These are phyloP conservation scores for Penicillium sp. DNA, from an alignment of 2,329 filamentous ascomycete species.

Conservation along the genomic window DNA sequence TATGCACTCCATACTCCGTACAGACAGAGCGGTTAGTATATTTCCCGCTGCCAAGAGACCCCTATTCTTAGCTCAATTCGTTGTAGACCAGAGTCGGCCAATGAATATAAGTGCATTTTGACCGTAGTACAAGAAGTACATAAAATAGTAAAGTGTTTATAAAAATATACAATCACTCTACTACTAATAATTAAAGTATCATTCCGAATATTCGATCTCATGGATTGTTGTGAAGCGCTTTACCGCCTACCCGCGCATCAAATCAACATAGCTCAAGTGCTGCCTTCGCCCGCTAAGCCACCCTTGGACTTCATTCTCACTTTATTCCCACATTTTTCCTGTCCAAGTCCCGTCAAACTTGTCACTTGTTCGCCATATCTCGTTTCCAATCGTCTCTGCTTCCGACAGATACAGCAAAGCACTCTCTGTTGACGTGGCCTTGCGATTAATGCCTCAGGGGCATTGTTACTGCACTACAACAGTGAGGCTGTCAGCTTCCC, in stretches of 20 bases:
- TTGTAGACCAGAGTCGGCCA: neutral
- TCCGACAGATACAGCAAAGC: constrained; percentile 6
- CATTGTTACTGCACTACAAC: constrained; percentile 17
- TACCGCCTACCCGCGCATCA: constrained; percentile 19
- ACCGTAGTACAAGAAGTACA: neutral
- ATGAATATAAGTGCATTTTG: neutral
- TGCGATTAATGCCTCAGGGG: constrained; percentile 35
- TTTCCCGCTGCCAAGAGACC: constrained; percentile 12
- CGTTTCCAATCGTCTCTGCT: constrained; percentile 1
- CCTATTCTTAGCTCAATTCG: constrained; percentile 11
- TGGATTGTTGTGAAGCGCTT: constrained; percentile 6
- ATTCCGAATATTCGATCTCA: neutral
- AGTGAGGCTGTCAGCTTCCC: constrained; percentile 32
- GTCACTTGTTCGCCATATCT: constrained; percentile 1
- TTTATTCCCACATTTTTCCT: constrained; percentile 2
- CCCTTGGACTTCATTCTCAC: constrained; percentile 9
- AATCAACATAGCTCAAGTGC: constrained; percentile 16
- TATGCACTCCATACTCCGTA: neutral
- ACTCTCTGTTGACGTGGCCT: constrained; percentile 7
- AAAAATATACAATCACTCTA: neutral
- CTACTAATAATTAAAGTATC: neutral
- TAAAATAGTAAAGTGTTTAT: neutral
- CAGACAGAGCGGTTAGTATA: constrained; percentile 6
- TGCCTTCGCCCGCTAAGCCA: constrained; percentile 22
- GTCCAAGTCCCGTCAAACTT: neutral